Percentiles rank a stretch among this genome's conserved stretches.
These are phyloP conservation scores for Metarhizium brunneum DNA, from an alignment of 2,329 filamentous ascomycete genomes.

Conservation along the genomic window DNA sequence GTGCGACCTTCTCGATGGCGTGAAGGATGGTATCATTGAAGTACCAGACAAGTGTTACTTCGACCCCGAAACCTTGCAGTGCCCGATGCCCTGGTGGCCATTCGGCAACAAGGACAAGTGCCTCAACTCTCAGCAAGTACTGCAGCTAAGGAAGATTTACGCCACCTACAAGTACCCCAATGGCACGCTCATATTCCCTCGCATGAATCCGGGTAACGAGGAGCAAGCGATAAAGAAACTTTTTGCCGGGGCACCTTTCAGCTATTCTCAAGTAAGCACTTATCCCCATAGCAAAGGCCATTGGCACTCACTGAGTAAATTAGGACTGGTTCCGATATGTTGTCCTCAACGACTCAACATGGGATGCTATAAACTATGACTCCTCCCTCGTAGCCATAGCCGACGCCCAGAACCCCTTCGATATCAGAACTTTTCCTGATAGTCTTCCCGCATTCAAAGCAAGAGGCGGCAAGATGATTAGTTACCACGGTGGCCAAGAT, in stretches of 20 bases:
- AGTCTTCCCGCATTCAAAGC: slow-evolving; percentile 28
- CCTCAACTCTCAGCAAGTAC: slow-evolving; percentile 32
- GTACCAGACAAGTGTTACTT: slow-evolving; percentile 34
- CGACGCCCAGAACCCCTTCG: slow-evolving; percentile 23
- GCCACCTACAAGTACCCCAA: slow-evolving; percentile 12
- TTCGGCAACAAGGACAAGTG: slow-evolving; percentile 18
- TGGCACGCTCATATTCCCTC: slow-evolving; percentile 30
- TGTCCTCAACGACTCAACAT: slow-evolving; percentile 28
- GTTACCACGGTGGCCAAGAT: slow-evolving; percentile 37
- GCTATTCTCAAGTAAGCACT: slow-evolving; percentile 12
- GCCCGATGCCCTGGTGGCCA: slow-evolving; percentile 17
- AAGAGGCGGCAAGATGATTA: slow-evolving; percentile 32
- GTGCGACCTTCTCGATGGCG: slow-evolving; percentile 40
- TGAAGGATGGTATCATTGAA: slow-evolving; percentile 38
- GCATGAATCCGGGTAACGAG: slow-evolving; percentile 38
- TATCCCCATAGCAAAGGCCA: not conserved
- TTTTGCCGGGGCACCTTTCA: slow-evolving; percentile 22
- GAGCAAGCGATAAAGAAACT: slow-evolving; percentile 24
- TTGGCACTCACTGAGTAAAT: slow-evolving; percentile 4
- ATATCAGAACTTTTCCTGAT: slow-evolving; percentile 27
- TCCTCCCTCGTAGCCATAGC: slow-evolving; percentile 31
- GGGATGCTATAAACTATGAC: slow-evolving; percentile 23
- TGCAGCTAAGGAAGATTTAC: slow-evolving; percentile 23
- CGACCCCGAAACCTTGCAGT: slow-evolving; percentile 31
- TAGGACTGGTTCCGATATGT: slow-evolving; percentile 30